Base-by-base conservation (phyloP, 257 asterid genomes). In the Leonotis leonurus region DNA sequence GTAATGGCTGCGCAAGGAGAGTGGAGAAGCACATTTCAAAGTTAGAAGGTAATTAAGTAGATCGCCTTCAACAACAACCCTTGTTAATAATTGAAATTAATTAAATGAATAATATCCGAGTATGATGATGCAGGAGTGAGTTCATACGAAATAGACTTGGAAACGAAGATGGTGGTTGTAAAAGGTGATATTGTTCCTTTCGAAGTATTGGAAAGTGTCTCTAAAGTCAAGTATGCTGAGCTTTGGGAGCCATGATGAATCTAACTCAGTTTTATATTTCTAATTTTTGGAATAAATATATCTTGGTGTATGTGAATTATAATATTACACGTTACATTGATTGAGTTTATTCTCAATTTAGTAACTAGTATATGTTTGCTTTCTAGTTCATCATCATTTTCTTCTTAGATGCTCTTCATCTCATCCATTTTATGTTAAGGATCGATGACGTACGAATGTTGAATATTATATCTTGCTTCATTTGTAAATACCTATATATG, bases 161-260 rank as follows among this genome's bases (percentile, higher is more conserved):
- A 90, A 57, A 81, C 84, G 39, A 90, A 90, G 79, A 85, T 80
- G 88, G 97, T 90, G 58, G 95, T 90, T 41, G 78, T 87, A 46
- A 81, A 55, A 33, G 97, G 97, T 45, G 97, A 90, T 78, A 80
- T 90, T 33, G 77, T 75, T 37, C 96, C 97, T 16, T 80, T 75
- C 58, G 78, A 87, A 74, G 92, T 90, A 5, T 75, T 90, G 84
- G 92, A 90, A 80, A 90, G 95, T 71, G 84, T 90, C 39, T 90
- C 97, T 8, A 90, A 77, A 71, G 84, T 90, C 17, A 87, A 90
- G 76, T 56, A 73, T 57, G 97, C 92, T 0, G 76, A 87, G 70
- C 77, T 87, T 49, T 83, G 87, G 88, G 72, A 67, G 56, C 62
- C 70, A 64, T 56, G 51, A 32, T 35, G 4, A 67, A 63, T 59